Evolutionary conservation across 148 eudicot genomes (phyloP).

Genomic region (Rhododendron williamsianum): DNA sequence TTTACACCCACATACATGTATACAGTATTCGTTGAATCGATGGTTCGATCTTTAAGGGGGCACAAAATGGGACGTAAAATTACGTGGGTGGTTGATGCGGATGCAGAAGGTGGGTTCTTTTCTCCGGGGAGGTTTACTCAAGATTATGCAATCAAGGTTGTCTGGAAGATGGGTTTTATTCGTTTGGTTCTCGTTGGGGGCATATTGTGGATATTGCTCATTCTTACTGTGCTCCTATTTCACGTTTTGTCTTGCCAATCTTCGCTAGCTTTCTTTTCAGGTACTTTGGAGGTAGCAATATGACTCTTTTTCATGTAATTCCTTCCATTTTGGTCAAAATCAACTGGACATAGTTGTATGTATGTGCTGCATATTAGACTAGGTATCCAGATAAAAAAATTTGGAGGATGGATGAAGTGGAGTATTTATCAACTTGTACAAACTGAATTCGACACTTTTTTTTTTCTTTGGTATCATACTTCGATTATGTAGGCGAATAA

Average conservation of each 20-base stretch:
- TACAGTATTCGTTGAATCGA: not conserved
- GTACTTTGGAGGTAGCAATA: constrained; percentile 25
- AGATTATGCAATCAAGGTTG: constrained; percentile 49
- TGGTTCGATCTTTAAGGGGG: not conserved
- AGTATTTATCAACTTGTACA: not conserved
- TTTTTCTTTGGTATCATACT: not conserved
- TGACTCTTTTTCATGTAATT: constrained; percentile 7
- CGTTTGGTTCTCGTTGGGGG: constrained; percentile 80
- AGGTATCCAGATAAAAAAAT: not conserved
- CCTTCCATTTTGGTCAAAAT: not conserved
- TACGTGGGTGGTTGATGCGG: constrained; percentile 11
- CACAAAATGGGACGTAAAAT: not conserved
- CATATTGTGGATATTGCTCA: constrained; percentile 81
- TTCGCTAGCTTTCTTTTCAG: constrained; percentile 81
- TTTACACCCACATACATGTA: not conserved
- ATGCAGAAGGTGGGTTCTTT: constrained; percentile 37
- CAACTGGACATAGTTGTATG: not conserved
- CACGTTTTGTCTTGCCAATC: constrained; percentile 97
- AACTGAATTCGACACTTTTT: not conserved
- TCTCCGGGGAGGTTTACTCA: constrained; percentile 37
- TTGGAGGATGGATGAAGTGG: not conserved
- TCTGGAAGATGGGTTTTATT: constrained; percentile 84
- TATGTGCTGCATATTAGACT: not conserved
- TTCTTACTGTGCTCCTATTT: constrained; percentile 58
- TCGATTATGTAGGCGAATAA: not conserved